Evolutionary conservation across 257 asterid species (phyloP).

Genomic region (Solanum boliviense): DNA sequence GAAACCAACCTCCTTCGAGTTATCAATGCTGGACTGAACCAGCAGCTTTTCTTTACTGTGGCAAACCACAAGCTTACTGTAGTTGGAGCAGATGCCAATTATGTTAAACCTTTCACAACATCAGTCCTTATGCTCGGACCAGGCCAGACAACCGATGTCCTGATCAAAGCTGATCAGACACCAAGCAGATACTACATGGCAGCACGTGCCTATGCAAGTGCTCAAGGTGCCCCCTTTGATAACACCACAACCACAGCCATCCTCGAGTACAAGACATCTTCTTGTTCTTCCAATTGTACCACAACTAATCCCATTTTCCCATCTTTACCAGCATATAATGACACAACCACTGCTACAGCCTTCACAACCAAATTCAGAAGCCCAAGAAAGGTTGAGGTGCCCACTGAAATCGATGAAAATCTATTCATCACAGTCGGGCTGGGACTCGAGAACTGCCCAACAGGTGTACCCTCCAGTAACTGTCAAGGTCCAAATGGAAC

Average conservation of each 20-base stretch:
- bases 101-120: slow-evolving; percentile 75
- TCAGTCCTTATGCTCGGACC: slow-evolving; percentile 86
- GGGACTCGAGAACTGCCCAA: slow-evolving; percentile 59
- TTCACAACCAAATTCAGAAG: slow-evolving; percentile 59
- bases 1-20: slow-evolving; percentile 68
- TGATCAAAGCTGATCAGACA: slow-evolving; percentile 54
- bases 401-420: slow-evolving; percentile 53
- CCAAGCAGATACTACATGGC: slow-evolving; percentile 67
- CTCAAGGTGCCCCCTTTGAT: slow-evolving; percentile 72
- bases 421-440: slow-evolving; percentile 63
- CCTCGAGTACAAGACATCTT: slow-evolving; percentile 42
- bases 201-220: slow-evolving; percentile 80
- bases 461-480: slow-evolving; percentile 20
- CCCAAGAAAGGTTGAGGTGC: slow-evolving; percentile 37
- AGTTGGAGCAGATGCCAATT: slow-evolving; percentile 78
- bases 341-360: slow-evolving; percentile 62
- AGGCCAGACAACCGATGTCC: slow-evolving; percentile 88
- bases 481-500: slow-evolving; percentile 93
- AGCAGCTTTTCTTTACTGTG: slow-evolving; percentile 73
- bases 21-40: slow-evolving; percentile 68
- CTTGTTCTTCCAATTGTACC: slow-evolving; percentile 33
- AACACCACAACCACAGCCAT: slow-evolving; percentile 91
- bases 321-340: slow-evolving; percentile 57
- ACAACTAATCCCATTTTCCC: slow-evolving; percentile 34
- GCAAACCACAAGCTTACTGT: slow-evolving; percentile 80